These are phyloP conservation scores for Xylariaceae sp. DNA, from an alignment of 2,329 filamentous ascomycete genomes.

Conservation along the genomic window DNA sequence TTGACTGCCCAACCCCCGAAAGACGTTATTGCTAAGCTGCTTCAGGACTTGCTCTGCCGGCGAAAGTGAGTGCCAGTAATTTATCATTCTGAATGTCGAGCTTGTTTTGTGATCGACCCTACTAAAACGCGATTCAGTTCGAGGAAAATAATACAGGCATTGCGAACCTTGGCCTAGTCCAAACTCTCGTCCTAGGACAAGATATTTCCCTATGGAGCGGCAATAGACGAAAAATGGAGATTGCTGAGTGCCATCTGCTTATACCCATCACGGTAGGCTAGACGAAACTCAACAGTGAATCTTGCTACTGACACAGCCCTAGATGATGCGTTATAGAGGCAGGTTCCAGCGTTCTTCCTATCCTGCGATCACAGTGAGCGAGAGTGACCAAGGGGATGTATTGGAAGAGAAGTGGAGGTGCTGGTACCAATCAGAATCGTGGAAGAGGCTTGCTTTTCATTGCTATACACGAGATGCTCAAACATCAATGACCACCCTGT, in stretches of 20 bases:
- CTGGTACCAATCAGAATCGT: conserved; percentile 71
- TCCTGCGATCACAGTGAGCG: conserved; percentile 55
- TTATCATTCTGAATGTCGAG: not conserved
- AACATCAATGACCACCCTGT: conserved; percentile 70
- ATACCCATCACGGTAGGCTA: conserved; percentile 53
- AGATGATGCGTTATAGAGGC: conserved; percentile 63
- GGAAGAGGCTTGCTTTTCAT: conserved; percentile 71
- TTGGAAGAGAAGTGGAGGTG: conserved; percentile 70
- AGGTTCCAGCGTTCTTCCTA: conserved; percentile 65
- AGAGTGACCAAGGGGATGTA: conserved; percentile 60
- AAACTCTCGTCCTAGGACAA: conserved; percentile 56
- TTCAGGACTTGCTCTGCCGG: conserved; percentile 43
- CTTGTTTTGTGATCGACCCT: not conserved
- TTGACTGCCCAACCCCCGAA: not conserved
- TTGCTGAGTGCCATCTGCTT: conserved; percentile 57
- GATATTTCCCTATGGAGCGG: conserved; percentile 62
- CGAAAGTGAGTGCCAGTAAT: conserved; percentile 37
- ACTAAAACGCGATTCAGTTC: conserved; percentile 44
- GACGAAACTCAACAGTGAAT: not conserved
- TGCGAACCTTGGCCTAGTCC: conserved; percentile 55
- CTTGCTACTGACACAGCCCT: conserved; percentile 26
- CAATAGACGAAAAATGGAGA: conserved; percentile 62
- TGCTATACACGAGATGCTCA: conserved; percentile 71
- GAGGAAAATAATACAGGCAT: conserved; percentile 57
- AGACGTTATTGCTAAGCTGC: conserved; percentile 17